These are phyloP conservation scores for Saposhnikovia divaricata DNA, from an alignment of 129 eudicot species.

Conservation along the genomic window DNA sequence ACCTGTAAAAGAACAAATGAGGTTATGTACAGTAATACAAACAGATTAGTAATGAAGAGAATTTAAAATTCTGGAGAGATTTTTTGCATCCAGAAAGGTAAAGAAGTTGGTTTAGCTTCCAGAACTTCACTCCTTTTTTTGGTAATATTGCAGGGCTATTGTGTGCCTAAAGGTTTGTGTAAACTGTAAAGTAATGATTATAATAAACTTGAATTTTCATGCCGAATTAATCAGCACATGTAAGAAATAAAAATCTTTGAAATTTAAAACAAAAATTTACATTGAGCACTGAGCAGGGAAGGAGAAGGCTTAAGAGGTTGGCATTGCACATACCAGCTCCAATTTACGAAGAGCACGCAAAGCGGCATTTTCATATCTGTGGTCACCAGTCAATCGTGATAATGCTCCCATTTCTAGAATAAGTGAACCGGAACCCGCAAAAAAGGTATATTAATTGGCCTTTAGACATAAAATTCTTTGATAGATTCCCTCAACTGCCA, in stretches of 20 bases:
- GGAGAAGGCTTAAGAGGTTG: not conserved
- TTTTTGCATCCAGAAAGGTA: not conserved
- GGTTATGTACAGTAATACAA: slow-evolving; percentile 7
- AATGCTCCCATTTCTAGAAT: slow-evolving; percentile 98
- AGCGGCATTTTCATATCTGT: slow-evolving; percentile 75
- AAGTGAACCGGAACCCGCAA: slow-evolving; percentile 61
- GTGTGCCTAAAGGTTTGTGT: not conserved
- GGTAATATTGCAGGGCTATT: not conserved
- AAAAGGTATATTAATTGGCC: slow-evolving; percentile 11
- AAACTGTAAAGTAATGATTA: not conserved
- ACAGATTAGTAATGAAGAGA: not conserved
- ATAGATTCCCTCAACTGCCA: not conserved
- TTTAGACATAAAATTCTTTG: not conserved
- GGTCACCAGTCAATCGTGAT: slow-evolving; percentile 80
- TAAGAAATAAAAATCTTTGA: not conserved
- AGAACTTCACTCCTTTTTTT: not conserved
- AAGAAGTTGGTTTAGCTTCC: not conserved
- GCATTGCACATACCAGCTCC: slow-evolving; percentile 76
- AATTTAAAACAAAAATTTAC: not conserved
- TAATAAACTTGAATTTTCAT: not conserved
- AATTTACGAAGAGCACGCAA: slow-evolving; percentile 73
- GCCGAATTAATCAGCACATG: not conserved
- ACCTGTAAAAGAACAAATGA: slow-evolving; percentile 33
- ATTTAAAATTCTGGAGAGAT: not conserved
- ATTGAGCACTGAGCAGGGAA: not conserved